phyloP scores from a whole-genome alignment of 129 eudicot genomes.

The Helichrysum umbraculigerum region DNA sequence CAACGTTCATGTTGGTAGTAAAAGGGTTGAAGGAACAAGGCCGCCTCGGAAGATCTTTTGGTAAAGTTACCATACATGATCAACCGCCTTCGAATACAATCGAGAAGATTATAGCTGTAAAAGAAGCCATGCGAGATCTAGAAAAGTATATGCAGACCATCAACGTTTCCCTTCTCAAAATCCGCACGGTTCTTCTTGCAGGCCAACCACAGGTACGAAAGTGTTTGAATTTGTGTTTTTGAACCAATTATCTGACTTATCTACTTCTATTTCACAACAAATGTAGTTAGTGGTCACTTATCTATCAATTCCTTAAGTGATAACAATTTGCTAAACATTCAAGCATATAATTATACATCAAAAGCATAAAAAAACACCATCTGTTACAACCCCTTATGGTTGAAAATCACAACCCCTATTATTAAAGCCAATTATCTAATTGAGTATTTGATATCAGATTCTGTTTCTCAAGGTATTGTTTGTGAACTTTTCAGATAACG shows the following conservation, averaged over 20 bases:
- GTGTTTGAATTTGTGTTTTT: background rate
- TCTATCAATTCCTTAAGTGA: background rate
- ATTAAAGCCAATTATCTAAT: background rate
- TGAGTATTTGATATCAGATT: background rate
- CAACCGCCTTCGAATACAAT: slow-evolving; percentile 87
- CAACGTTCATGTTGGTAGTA: slow-evolving; percentile 59
- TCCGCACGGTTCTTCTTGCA: slow-evolving; percentile 72
- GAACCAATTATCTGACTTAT: background rate
- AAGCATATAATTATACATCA: background rate
- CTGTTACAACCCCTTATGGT: too few relatives aligned
- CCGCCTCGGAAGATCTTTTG: slow-evolving; percentile 77
- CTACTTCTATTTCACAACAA: background rate
- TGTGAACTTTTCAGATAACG: slow-evolving; percentile 51
- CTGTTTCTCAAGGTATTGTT: background rate
- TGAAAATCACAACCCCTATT: too few relatives aligned
- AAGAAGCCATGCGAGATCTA: slow-evolving; percentile 76
- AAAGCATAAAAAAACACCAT: background rate
- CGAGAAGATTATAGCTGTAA: slow-evolving; percentile 79
- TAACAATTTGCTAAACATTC: background rate
- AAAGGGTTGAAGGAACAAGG: slow-evolving; percentile 90
- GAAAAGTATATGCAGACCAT: slow-evolving; percentile 72
- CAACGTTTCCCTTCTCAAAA: slow-evolving; percentile 65
- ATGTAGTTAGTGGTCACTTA: background rate
- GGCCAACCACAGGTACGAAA: slow-evolving; percentile 78
- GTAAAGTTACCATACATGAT: slow-evolving; percentile 71